Percentiles rank a stretch among this genome's conserved stretches.
Evolutionary conservation across 1,284 basidiomycete species (phyloP).

Genomic region (Fomitopsis palustris): DNA sequence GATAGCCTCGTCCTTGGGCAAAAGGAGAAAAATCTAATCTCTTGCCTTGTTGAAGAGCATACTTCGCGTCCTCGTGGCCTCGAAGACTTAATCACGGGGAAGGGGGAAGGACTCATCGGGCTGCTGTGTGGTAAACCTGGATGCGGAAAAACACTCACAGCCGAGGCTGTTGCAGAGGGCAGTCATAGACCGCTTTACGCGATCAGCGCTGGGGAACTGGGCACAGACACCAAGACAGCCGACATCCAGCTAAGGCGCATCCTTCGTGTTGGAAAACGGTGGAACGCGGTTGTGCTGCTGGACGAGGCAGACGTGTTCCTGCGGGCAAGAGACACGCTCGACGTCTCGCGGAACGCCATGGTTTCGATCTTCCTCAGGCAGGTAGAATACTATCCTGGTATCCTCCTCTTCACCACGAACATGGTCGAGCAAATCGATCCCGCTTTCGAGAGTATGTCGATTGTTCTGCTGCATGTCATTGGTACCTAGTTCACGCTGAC

Average conservation of each 20-base stretch:
- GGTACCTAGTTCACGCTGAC: neutral
- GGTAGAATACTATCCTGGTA: slow-evolving; percentile 35
- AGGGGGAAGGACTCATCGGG: slow-evolving; percentile 29
- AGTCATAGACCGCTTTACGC: slow-evolving; percentile 31
- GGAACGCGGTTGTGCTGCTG: slow-evolving; percentile 34
- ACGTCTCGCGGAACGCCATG: slow-evolving; percentile 31
- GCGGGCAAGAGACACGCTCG: slow-evolving; percentile 21
- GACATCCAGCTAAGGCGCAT: slow-evolving; percentile 22
- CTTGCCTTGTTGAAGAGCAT: slow-evolving; percentile 27
- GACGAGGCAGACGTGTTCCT: slow-evolving; percentile 39
- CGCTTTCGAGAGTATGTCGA: slow-evolving; percentile 31
- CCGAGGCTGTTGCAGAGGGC: slow-evolving; percentile 32
- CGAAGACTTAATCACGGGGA: slow-evolving; percentile 30
- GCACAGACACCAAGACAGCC: slow-evolving; percentile 22
- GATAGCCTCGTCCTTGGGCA: slow-evolving; percentile 25
- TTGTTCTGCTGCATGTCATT: neutral
- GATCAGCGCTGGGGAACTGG: slow-evolving; percentile 32
- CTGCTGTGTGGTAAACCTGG: slow-evolving; percentile 25
- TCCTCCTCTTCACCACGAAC: slow-evolving; percentile 37
- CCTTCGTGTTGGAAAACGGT: slow-evolving; percentile 28
- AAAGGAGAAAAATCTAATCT: slow-evolving; percentile 30
- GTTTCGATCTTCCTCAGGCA: slow-evolving; percentile 34
- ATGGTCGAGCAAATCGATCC: slow-evolving; percentile 28
- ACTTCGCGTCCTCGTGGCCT: slow-evolving; percentile 13
- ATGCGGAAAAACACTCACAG: slow-evolving; percentile 36